phyloP scores from a whole-genome alignment of 2,329 filamentous ascomycete species.

The Stemphylium lycopersici region DNA sequence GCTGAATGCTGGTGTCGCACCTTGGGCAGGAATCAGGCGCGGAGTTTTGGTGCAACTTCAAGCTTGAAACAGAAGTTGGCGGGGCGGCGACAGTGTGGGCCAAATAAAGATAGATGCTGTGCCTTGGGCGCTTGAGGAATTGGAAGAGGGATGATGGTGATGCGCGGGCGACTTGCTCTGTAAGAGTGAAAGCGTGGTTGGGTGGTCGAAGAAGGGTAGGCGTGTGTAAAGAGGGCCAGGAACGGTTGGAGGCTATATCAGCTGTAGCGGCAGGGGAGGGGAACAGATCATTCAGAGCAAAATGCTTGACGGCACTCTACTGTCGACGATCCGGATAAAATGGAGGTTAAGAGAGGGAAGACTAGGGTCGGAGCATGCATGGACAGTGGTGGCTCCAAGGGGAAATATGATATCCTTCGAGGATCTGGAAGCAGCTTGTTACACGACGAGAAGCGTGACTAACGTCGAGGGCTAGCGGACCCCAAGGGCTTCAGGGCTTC shows the following conservation, averaged over 20 bases:
- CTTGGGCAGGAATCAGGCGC: conserved; percentile 41
- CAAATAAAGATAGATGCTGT: conserved; percentile 40
- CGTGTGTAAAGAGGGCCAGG: conserved; percentile 44
- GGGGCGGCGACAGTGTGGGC: conserved; percentile 33
- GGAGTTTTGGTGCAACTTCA: conserved; percentile 41
- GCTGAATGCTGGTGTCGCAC: conserved; percentile 46
- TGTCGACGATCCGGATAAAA: conserved; percentile 50
- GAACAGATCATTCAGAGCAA: conserved; percentile 48
- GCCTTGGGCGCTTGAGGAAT: conserved; percentile 21
- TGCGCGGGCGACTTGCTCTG: conserved; percentile 37
- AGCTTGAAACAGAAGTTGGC: conserved; percentile 45
- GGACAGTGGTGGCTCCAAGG: conserved; percentile 44
- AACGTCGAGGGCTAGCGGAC: conserved; percentile 45
- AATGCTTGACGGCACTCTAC: conserved; percentile 50
- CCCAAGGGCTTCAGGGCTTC: conserved; percentile 38
- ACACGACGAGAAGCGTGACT: conserved; percentile 49
- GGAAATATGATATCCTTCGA: conserved; percentile 48
- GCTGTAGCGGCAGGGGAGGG: conserved; percentile 44
- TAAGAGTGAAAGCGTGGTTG: conserved; percentile 36
- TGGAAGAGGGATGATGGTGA: conserved; percentile 30
- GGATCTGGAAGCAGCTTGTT: conserved; percentile 49
- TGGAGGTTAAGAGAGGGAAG: conserved; percentile 46
- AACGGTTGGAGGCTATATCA: conserved; percentile 47
- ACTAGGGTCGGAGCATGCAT: conserved; percentile 46
- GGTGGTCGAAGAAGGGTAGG: conserved; percentile 35